Evolutionary conservation across 371 early-diverging fungal genomes (phyloP).

Genomic region (Mucor plumbeus): DNA sequence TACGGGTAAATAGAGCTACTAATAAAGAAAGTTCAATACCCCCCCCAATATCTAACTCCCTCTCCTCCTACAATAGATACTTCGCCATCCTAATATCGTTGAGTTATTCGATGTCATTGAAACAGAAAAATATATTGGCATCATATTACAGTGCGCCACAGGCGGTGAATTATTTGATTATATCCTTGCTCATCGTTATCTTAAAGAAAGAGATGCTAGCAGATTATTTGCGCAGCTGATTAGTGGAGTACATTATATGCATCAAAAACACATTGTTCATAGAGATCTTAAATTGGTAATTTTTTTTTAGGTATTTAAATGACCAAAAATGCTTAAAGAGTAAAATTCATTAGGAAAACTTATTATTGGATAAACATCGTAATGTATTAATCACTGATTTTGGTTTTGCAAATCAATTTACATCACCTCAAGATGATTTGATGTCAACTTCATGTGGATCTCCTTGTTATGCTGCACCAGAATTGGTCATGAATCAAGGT

Average conservation of each 20-base stretch:
- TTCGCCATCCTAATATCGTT: conserved; percentile 93
- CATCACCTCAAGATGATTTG: conserved; percentile 71
- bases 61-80: conserved; percentile 54
- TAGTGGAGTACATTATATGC: conserved; percentile 88
- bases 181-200: conserved; percentile 91
- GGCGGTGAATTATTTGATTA: conserved; percentile 97
- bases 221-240: conserved; percentile 95
- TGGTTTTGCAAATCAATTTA: conserved; percentile 98
- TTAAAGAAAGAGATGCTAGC: conserved; percentile 91
- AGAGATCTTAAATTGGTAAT: conserved; percentile 94
- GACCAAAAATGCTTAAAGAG: not conserved
- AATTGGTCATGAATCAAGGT: conserved; percentile 96
- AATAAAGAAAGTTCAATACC: no score
- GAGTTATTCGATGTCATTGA: conserved; percentile 95
- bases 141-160: conserved; percentile 95
- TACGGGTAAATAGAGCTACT: conserved; percentile 61
- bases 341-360: conserved; percentile 77
- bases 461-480: conserved; percentile 99
- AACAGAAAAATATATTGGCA: conserved; percentile 93
- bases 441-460: conserved; percentile 96
- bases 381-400: conserved; percentile 98
- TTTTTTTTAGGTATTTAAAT: not conserved
- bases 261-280: conserved; percentile 90
- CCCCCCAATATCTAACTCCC: no score
- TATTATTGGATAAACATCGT: conserved; percentile 85